Evolutionary conservation across 345 rosid genomes (phyloP).

Genomic region (Erysimum cheiranthoides): DNA sequence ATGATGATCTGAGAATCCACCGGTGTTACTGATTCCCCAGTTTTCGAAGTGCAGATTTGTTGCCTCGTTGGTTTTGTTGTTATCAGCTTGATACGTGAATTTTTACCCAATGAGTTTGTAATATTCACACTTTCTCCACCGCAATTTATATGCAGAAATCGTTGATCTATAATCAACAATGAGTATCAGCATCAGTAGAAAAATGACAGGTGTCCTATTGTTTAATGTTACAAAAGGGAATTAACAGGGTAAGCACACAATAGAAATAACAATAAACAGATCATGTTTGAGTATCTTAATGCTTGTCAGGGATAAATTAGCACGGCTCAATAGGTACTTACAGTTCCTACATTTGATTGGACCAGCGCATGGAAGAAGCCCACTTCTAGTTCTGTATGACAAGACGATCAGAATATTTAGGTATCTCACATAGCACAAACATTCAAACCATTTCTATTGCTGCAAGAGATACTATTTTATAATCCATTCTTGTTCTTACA

Average conservation of each 20-base stretch:
- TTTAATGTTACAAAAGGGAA: background rate
- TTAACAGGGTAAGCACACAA: conserved; percentile 5
- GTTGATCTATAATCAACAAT: conserved; percentile 27
- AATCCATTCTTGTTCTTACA: conserved; percentile 24
- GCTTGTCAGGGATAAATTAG: background rate
- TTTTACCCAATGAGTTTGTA: conserved; percentile 1
- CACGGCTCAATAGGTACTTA: background rate
- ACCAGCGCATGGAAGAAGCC: conserved; percentile 29
- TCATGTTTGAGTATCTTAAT: background rate
- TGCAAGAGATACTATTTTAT: background rate
- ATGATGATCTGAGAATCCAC: conserved; percentile 15
- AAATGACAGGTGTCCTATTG: background rate
- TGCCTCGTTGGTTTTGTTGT: background rate
- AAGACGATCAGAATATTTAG: background rate
- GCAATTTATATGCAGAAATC: conserved; percentile 39
- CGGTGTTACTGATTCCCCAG: conserved; percentile 42
- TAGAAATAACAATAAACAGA: too few species aligned
- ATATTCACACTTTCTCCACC: conserved; percentile 34
- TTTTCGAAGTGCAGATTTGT: background rate
- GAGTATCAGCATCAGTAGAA: too few species aligned
- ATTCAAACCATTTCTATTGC: background rate
- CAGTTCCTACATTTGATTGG: background rate
- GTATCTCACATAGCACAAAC: too few species aligned
- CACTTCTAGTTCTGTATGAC: conserved; percentile 18
- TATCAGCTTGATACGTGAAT: conserved; percentile 28